These are phyloP conservation scores for Fusarium luffae DNA, from an alignment of 2,329 filamentous ascomycete genomes.

Conservation along the genomic window DNA sequence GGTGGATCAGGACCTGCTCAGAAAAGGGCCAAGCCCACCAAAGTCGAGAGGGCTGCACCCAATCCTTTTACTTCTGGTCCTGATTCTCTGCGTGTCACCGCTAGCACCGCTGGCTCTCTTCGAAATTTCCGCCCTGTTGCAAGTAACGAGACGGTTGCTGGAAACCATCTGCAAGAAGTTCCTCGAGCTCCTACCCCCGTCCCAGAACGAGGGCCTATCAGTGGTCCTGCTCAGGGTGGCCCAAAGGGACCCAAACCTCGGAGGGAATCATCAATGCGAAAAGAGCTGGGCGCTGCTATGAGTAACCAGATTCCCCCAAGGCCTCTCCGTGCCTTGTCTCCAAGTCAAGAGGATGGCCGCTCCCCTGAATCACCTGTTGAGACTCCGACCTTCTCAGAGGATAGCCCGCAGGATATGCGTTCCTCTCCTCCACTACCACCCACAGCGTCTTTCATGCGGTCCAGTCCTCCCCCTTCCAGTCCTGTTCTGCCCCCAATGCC, in stretches of 20 bases:
- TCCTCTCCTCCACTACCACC: conserved; percentile 89
- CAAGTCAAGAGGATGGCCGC: conserved; percentile 61
- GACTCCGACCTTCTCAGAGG: conserved; percentile 65
- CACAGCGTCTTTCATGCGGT: conserved; percentile 64
- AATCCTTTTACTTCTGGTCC: conserved; percentile 77
- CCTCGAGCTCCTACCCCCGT: conserved; percentile 82
- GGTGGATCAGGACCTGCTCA: conserved; percentile 52
- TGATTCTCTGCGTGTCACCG: conserved; percentile 88
- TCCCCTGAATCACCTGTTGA: conserved; percentile 66
- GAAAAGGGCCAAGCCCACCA: conserved; percentile 83
- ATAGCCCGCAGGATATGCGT: conserved; percentile 84
- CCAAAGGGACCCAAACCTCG: conserved; percentile 57
- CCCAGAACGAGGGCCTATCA: conserved; percentile 59
- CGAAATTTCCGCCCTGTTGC: conserved; percentile 82
- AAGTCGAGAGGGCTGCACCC: conserved; percentile 77
- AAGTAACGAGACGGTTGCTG: conserved; percentile 55
- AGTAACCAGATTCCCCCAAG: conserved; percentile 57
- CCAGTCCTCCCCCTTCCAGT: conserved; percentile 79
- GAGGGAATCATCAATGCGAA: conserved; percentile 69
- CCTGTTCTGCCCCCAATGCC: conserved; percentile 76
- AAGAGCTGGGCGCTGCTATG: conserved; percentile 61
- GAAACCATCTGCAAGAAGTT: conserved; percentile 73
- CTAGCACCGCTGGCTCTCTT: conserved; percentile 88
- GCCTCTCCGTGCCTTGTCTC: conserved; percentile 54
- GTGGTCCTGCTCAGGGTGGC: conserved; percentile 46